Conservation (phyloP, 345 rosid genomes). For the Populus tremula region DNA sequence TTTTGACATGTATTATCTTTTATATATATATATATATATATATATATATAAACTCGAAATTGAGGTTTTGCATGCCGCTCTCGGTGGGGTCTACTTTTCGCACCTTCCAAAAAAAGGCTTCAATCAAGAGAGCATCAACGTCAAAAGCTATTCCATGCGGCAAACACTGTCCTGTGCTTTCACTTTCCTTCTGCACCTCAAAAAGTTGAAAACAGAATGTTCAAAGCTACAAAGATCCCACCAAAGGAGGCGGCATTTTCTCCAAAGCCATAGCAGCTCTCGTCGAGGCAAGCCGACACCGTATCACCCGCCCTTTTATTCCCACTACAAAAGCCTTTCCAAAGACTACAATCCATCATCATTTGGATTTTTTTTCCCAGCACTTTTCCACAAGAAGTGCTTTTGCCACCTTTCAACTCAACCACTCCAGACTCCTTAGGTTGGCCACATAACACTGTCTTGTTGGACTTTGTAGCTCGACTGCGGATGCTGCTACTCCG, state of each 20-base stretch:
- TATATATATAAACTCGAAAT: no score
- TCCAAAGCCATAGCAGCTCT: slow-evolving; percentile 19
- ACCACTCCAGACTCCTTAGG: slow-evolving; percentile 11
- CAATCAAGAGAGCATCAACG: slow-evolving; percentile 14
- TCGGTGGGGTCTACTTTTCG: slow-evolving; percentile 23
- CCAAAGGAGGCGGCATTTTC: slow-evolving; percentile 24
- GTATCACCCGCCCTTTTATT: slow-evolving; percentile 18
- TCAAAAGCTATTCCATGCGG: slow-evolving; percentile 23
- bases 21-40: no score
- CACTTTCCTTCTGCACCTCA: slow-evolving; percentile 12
- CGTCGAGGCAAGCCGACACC: slow-evolving; percentile 20
- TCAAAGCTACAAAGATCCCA: slow-evolving; percentile 22
- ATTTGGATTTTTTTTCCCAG: slow-evolving; percentile 14
- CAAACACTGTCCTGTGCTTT: slow-evolving; percentile 16
- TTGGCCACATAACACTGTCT: slow-evolving; percentile 23
- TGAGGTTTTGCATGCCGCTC: not conserved
- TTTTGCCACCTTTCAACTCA: slow-evolving; percentile 16
- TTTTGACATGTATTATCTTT: no score
- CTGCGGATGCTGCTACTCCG: slow-evolving; percentile 21
- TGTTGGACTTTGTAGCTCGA: slow-evolving; percentile 27
- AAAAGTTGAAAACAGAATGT: slow-evolving; percentile 20
- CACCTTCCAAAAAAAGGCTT: slow-evolving; percentile 27
- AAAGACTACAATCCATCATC: slow-evolving; percentile 29
- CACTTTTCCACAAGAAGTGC: slow-evolving; percentile 14
- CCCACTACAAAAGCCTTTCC: slow-evolving; percentile 21